Evolutionary conservation across 345 rosid species (phyloP).

Genomic region (Lepidium aucheri): DNA sequence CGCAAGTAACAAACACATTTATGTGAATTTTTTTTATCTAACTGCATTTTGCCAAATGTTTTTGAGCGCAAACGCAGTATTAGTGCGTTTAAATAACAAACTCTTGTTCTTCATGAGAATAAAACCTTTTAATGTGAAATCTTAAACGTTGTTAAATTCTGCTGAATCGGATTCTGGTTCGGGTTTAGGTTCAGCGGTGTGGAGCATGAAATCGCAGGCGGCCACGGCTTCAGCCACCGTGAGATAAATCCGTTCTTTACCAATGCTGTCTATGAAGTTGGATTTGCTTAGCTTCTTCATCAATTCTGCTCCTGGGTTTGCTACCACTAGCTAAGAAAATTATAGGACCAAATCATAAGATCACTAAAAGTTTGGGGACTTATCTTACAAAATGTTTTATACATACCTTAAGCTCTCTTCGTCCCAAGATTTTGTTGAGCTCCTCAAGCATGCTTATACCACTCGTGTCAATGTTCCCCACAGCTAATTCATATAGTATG

Average conservation of each 20-base stretch:
- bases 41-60: slow-evolving; percentile 16
- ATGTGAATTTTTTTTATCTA: background rate
- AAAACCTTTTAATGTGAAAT: background rate
- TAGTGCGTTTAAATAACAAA: slow-evolving; percentile 7
- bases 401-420: slow-evolving; percentile 61
- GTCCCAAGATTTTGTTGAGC: slow-evolving; percentile 39
- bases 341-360: background rate
- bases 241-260: slow-evolving; percentile 60
- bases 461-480: slow-evolving; percentile 90
- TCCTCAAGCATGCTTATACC: slow-evolving; percentile 98
- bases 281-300: slow-evolving; percentile 83
- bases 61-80: slow-evolving; percentile 1
- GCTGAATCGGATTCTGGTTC: slow-evolving; percentile 14
- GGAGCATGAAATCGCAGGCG: slow-evolving; percentile 68
- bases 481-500: slow-evolving; percentile 35
- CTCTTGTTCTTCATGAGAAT: background rate
- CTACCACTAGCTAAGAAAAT: slow-evolving; percentile 50
- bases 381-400: background rate
- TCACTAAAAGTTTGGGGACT: background rate
- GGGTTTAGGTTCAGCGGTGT: slow-evolving; percentile 15
- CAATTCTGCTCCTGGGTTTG: slow-evolving; percentile 89
- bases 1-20: background rate
- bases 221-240: slow-evolving; percentile 79
- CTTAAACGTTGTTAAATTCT: slow-evolving; percentile 13
- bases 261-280: slow-evolving; percentile 49